Percentiles rank a stretch among this genome's conserved stretches.
These are phyloP conservation scores for Termitomyces sp. DNA, from an alignment of 768 basidiomycete genomes.

Conservation along the genomic window DNA sequence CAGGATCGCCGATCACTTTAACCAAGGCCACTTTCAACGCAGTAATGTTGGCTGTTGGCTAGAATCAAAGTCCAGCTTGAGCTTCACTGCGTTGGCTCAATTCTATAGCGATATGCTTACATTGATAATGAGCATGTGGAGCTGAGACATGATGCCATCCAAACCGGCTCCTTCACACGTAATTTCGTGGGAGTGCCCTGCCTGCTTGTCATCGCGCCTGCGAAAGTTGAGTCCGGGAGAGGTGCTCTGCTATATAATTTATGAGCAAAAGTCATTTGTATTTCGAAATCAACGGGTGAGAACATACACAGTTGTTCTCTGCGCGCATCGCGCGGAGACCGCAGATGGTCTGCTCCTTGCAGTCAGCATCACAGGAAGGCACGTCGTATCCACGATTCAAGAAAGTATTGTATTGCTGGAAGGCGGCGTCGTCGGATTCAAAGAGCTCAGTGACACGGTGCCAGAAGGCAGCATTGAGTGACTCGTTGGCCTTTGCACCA, in stretches of 20 bases:
- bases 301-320: constrained; percentile 37
- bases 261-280: neutral
- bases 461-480: constrained; percentile 54
- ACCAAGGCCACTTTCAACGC: neutral
- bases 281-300: neutral
- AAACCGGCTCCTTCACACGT: constrained; percentile 8
- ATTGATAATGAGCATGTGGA: neutral
- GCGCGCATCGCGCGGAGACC: constrained; percentile 36
- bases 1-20: neutral
- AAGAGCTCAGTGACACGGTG: constrained; percentile 54
- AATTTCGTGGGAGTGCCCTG: neutral
- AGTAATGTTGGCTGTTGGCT: constrained; percentile 1
- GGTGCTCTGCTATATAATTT: neutral
- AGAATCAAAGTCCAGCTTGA: neutral
- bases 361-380: constrained; percentile 27
- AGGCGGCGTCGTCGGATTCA: constrained; percentile 37
- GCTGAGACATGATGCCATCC: constrained; percentile 4
- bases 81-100: neutral
- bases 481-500: constrained; percentile 26
- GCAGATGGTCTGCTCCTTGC: constrained; percentile 37
- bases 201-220: neutral
- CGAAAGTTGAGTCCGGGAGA: constrained; percentile 6
- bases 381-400: constrained; percentile 33
- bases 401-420: constrained; percentile 40
- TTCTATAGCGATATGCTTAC: neutral